These are phyloP conservation scores for Fusarium domesticum DNA, from an alignment of 2,329 filamentous ascomycete species.

Conservation along the genomic window DNA sequence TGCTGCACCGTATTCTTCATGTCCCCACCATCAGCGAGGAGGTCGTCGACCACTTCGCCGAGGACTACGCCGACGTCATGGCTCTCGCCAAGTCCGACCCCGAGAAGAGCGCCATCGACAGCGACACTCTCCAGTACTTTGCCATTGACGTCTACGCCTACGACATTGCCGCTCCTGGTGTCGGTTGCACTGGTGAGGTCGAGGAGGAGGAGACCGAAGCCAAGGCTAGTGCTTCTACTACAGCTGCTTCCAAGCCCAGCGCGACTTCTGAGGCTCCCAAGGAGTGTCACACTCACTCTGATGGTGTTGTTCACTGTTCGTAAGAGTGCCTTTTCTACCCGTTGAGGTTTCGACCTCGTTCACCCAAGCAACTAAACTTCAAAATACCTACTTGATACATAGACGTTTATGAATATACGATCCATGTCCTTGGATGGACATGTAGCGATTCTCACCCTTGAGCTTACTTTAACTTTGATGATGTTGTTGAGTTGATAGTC, in stretches of 20 bases:
- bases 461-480: too few relatives aligned
- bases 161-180: slow-evolving; percentile 61
- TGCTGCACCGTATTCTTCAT: slow-evolving; percentile 66
- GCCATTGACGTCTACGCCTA: slow-evolving; percentile 65
- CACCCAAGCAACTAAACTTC: slow-evolving; percentile 31
- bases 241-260: slow-evolving; percentile 33
- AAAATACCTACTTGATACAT: slow-evolving; percentile 36
- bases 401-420: background rate
- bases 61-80: slow-evolving; percentile 54
- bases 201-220: slow-evolving; percentile 15
- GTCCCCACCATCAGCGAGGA: slow-evolving; percentile 58
- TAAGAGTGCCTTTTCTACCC: slow-evolving; percentile 1
- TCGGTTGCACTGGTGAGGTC: slow-evolving; percentile 55
- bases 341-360: background rate
- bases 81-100: slow-evolving; percentile 49
- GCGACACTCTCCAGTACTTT: slow-evolving; percentile 64
- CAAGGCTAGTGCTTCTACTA: slow-evolving; percentile 14
- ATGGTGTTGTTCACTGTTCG: slow-evolving; percentile 38
- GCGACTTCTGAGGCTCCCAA: slow-evolving; percentile 7
- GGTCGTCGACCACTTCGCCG: slow-evolving; percentile 60
- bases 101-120: slow-evolving; percentile 52
- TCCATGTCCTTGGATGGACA: background rate
- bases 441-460: background rate
- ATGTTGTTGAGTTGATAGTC: too few relatives aligned
- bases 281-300: slow-evolving; percentile 45